These are phyloP conservation scores for Coniferiporia weirii DNA, from an alignment of 1,284 basidiomycete genomes.

Conservation along the genomic window DNA sequence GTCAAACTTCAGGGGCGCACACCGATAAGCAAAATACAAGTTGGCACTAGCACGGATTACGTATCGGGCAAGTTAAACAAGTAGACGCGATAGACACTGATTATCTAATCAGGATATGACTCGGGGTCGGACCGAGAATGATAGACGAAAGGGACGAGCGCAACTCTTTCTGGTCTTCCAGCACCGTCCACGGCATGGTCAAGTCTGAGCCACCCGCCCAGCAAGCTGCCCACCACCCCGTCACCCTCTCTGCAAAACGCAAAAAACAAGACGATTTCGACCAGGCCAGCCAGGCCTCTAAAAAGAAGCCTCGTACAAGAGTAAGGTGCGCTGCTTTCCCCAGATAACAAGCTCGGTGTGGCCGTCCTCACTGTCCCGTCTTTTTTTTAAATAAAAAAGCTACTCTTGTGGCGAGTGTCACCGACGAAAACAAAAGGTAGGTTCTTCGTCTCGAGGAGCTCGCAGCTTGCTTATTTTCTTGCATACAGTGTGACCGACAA, in stretches of 20 bases:
- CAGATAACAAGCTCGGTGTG: slow-evolving; percentile 21
- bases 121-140: slow-evolving; percentile 2
- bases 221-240: slow-evolving; percentile 22
- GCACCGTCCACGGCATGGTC: slow-evolving; percentile 21
- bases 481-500: slow-evolving; percentile 68
- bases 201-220: slow-evolving; percentile 19
- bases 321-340: slow-evolving; percentile 50
- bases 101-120: background rate
- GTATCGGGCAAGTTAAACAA: background rate
- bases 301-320: slow-evolving; percentile 69
- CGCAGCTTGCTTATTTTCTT: slow-evolving; percentile 22
- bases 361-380: slow-evolving; percentile 14
- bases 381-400: slow-evolving; percentile 37
- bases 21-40: no score
- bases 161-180: background rate
- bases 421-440: slow-evolving; percentile 76
- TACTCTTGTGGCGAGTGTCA: slow-evolving; percentile 86
- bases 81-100: background rate
- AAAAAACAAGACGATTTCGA: slow-evolving; percentile 64
- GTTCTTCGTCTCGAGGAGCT: background rate
- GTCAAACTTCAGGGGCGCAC: background rate
- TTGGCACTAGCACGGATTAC: background rate
- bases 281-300: slow-evolving; percentile 29
- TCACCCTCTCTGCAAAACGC: slow-evolving; percentile 35
- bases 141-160: background rate